Evolutionary conservation across 345 rosid species (phyloP).

Genomic region (Orychophragmus violaceus): DNA sequence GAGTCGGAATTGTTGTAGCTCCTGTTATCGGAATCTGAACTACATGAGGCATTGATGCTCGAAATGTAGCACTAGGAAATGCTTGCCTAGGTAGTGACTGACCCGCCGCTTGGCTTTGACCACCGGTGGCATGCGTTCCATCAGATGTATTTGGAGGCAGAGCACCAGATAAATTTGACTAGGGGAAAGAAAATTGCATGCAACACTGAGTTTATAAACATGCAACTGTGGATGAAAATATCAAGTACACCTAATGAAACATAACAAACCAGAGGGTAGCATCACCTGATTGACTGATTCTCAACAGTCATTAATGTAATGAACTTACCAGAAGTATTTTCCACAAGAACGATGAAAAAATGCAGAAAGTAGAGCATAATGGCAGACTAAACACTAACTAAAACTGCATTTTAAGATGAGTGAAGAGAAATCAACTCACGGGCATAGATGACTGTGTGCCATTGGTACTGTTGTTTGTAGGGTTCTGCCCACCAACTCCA

Average conservation of each 20-base stretch:
- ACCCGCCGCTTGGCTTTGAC: constrained; percentile 47
- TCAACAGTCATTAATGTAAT: background rate
- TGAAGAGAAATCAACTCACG: constrained; percentile 36
- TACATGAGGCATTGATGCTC: constrained; percentile 43
- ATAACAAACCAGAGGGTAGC: background rate
- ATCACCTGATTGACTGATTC: background rate
- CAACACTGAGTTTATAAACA: background rate
- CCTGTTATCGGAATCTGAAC: constrained; percentile 56
- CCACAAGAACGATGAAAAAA: background rate
- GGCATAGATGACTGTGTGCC: constrained; percentile 43
- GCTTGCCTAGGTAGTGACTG: constrained; percentile 48
- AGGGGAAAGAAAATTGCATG: constrained; percentile 11
- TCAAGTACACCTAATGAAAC: background rate
- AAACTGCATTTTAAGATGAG: background rate
- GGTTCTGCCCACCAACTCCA: constrained; percentile 62
- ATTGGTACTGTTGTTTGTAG: constrained; percentile 26
- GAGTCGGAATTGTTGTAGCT: constrained; percentile 52
- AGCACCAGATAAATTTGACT: constrained; percentile 44
- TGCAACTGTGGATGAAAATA: background rate
- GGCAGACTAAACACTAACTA: background rate
- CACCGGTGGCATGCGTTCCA: constrained; percentile 33
- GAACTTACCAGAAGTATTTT: background rate
- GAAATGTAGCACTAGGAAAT: constrained; percentile 47
- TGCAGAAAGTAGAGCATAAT: background rate
- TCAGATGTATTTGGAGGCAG: constrained; percentile 48